These are phyloP conservation scores for Penicillium desertorum DNA, from an alignment of 495 filamentous ascomycete species.

Conservation along the genomic window DNA sequence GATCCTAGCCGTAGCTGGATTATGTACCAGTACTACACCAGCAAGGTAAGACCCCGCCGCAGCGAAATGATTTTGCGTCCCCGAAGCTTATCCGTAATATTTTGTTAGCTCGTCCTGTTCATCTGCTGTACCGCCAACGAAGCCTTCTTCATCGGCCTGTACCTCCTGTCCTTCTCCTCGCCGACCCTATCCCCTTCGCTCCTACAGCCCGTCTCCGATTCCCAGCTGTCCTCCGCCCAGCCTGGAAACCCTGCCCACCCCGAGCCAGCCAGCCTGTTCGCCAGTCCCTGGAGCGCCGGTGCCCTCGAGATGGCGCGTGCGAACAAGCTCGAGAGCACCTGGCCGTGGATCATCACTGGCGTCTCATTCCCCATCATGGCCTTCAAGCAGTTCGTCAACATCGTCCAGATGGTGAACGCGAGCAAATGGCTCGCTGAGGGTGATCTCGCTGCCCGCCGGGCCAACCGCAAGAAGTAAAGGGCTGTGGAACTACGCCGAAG, in stretches of 20 bases:
- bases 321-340: slow-evolving; percentile 85
- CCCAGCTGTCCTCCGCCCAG: slow-evolving; percentile 54
- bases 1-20: slow-evolving; percentile 66
- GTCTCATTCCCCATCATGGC: slow-evolving; percentile 83
- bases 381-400: slow-evolving; percentile 89
- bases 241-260: slow-evolving; percentile 66
- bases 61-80: not conserved
- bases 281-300: slow-evolving; percentile 84
- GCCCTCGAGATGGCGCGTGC: slow-evolving; percentile 86
- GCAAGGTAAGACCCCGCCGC: slow-evolving; percentile 60
- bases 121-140: slow-evolving; percentile 88
- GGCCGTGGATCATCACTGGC: slow-evolving; percentile 86
- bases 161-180: slow-evolving; percentile 94
- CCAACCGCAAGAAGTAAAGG: slow-evolving; percentile 38
- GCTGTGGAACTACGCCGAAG: not conserved
- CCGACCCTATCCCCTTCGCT: slow-evolving; percentile 82
- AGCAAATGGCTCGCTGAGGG: slow-evolving; percentile 90
- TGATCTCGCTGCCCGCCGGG: slow-evolving; percentile 49
- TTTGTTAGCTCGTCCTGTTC: slow-evolving; percentile 79
- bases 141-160: slow-evolving; percentile 94
- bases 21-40: slow-evolving; percentile 93
- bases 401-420: slow-evolving; percentile 92
- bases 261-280: slow-evolving; percentile 65
- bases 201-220: slow-evolving; percentile 51
- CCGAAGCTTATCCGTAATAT: not conserved